These are phyloP conservation scores for Aspergillus bridgeri DNA, from an alignment of 495 filamentous ascomycete genomes.

Conservation along the genomic window DNA sequence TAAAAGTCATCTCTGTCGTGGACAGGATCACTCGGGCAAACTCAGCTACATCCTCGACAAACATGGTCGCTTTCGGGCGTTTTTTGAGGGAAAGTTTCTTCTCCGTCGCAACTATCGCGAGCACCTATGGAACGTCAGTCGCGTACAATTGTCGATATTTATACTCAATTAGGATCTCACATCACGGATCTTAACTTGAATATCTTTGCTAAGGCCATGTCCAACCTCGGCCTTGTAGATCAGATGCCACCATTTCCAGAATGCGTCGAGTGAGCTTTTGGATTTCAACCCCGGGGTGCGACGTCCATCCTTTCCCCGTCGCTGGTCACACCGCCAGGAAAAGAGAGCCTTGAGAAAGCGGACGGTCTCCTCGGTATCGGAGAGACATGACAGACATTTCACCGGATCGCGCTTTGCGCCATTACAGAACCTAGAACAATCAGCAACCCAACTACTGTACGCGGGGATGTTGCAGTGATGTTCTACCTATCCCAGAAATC, in stretches of 20 bases:
- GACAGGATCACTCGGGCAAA: conserved; percentile 26
- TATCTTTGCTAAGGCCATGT: conserved; percentile 24
- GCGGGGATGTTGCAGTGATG: too few species aligned
- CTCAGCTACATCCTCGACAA: conserved; percentile 31
- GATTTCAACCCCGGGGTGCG: too few species aligned
- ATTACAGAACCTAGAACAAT: conserved; percentile 8
- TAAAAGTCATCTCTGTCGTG: conserved; percentile 34
- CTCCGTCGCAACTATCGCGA: conserved; percentile 8
- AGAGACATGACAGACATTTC: conserved; percentile 22
- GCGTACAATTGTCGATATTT: conserved; percentile 11
- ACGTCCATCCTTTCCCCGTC: conserved; percentile 33
- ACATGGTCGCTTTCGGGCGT: conserved; percentile 8
- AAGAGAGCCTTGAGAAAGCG: conserved; percentile 32
- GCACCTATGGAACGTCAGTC: conserved; percentile 19
- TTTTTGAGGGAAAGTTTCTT: not conserved
- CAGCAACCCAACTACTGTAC: too few species aligned
- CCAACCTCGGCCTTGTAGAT: conserved; percentile 23
- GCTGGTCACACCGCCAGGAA: conserved; percentile 27
- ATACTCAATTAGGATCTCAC: too few species aligned
- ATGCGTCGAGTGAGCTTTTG: conserved; percentile 33
- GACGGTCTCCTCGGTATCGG: conserved; percentile 27
- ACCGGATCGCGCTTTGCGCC: conserved; percentile 16
- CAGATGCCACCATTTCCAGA: conserved; percentile 38
- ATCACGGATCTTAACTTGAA: conserved; percentile 22
- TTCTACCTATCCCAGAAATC: conserved; percentile 30